Percentiles rank a stretch among this genome's conserved stretches.
phyloP scores from a whole-genome alignment of 2,329 filamentous ascomycete genomes.

The Teratosphaeria nubilosa region DNA sequence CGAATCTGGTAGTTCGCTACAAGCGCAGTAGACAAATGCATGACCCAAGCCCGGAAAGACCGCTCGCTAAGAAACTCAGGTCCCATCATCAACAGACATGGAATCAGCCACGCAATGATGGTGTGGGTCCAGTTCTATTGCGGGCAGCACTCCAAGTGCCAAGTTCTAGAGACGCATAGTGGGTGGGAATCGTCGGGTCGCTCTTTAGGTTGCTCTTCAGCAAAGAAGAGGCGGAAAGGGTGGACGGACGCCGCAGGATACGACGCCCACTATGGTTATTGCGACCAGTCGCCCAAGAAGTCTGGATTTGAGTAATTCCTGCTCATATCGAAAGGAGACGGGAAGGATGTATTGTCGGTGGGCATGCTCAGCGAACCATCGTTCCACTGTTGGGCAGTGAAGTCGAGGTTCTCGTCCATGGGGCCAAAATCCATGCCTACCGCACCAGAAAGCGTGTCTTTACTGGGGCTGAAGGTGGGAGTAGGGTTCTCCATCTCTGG shows the following conservation, averaged over 20 bases:
- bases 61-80: not conserved
- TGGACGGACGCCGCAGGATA: conserved; percentile 5
- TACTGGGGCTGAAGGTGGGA: conserved; percentile 8
- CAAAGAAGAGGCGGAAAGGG: not conserved
- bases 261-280: conserved; percentile 17
- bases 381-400: conserved; percentile 23
- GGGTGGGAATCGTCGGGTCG: not conserved
- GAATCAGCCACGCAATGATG: not conserved
- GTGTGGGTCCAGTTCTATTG: not conserved
- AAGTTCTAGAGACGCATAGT: not conserved
- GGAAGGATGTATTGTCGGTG: conserved; percentile 16
- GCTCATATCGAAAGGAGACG: conserved; percentile 18
- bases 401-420: conserved; percentile 11
- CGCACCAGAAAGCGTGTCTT: conserved; percentile 6
- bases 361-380: conserved; percentile 24
- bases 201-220: not conserved
- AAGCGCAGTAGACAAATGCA: not conserved
- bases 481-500: conserved; percentile 22
- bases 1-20: not conserved
- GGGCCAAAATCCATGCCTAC: conserved; percentile 9
- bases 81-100: not conserved
- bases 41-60: not conserved
- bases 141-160: not conserved
- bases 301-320: conserved; percentile 19
- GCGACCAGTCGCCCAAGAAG: conserved; percentile 15